Base-by-base conservation (phyloP, 1,139 yeast species). In the Pichia sp. region DNA sequence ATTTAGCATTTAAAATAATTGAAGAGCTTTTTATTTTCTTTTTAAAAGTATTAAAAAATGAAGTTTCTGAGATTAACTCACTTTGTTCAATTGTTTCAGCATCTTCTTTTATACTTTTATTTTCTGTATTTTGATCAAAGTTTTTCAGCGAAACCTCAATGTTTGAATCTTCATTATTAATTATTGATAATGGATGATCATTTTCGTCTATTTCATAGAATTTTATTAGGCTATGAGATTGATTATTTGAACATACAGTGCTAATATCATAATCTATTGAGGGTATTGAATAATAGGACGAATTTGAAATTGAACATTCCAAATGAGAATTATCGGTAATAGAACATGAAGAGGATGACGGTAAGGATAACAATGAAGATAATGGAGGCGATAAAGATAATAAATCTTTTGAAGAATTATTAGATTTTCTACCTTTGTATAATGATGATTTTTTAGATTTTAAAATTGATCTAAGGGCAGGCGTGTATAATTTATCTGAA, bases 381-480 rank as follows among this genome's bases (percentile, higher is more conserved):
- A 18, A 18, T 18, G 18, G 18, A 18, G 18, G 18, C 18, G 18
- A 18, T 18, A 39, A 32, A 5, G 43, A 30, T 5, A 35, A 7
- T 6, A 36, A 28, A 31, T 29, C 39, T 34, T 39, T 31, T 38
- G 40, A 48, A n/a, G 37, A 45, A 27, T 29, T 37, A 31, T 29
- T 37, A 33, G 34, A 27, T 38, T 38, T 45, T 9, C 34, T 43
- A 27, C 27, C 39, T 26, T 42, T 49, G 26, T 43, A 49, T 7
- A 40, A 36, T 7, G 53, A 32, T 10, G 30, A 28, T n/a, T 43
- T 46, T 36, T 49, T 51, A 3, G 54, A 39, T 8, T 29, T 18
- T 8, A 51, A 7, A 7, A 37, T 45, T 10, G 43, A 50, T 27
- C 48, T 62, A 0, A 51, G 53, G 5, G 57, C 61, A 9, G 63